A percentile compares a stretch with the other conserved stretches of the same genome.
Evolutionary conservation across 2,329 filamentous ascomycete genomes (phyloP).

Genomic region (Aspergillus glaucus): DNA sequence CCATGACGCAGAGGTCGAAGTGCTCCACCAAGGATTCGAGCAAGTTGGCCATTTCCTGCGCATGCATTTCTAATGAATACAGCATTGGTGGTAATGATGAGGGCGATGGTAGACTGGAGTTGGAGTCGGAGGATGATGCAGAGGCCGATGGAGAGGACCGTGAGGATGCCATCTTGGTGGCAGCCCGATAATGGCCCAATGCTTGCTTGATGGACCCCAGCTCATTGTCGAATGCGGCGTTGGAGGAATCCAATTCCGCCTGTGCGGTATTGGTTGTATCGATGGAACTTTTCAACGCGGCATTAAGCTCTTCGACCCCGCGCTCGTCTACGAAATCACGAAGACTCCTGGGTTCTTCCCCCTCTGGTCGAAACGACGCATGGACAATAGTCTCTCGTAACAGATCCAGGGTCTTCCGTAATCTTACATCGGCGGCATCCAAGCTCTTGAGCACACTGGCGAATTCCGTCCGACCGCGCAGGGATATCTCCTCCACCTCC

Average conservation of each 20-base stretch:
- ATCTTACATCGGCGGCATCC: conserved; percentile 52
- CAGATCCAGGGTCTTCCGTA: conserved; percentile 50
- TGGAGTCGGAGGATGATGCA: conserved; percentile 26
- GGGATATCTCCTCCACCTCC: conserved; percentile 39
- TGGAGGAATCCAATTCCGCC: conserved; percentile 47
- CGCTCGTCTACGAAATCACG: conserved; percentile 63
- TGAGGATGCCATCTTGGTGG: conserved; percentile 35
- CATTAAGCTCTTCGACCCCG: conserved; percentile 53
- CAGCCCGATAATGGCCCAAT: conserved; percentile 39
- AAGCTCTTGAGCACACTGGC: conserved; percentile 48
- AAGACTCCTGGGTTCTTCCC: conserved; percentile 48
- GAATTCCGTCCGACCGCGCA: conserved; percentile 39
- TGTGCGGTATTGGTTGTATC: conserved; percentile 58
- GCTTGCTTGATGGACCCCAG: conserved; percentile 59
- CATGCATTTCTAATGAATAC: conserved; percentile 63
- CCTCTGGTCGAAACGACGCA: conserved; percentile 46
- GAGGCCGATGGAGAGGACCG: conserved; percentile 28
- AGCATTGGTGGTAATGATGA: conserved; percentile 50
- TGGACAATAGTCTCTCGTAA: conserved; percentile 56
- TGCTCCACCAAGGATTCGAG: conserved; percentile 76
- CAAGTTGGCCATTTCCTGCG: conserved; percentile 73
- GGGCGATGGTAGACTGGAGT: conserved; percentile 27
- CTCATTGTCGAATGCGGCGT: conserved; percentile 66
- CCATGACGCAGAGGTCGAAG: conserved; percentile 88
- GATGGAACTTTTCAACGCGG: conserved; percentile 53